phyloP scores from a whole-genome alignment of 805 yeast genomes.

The Kodamaea hsintzibuensis region DNA sequence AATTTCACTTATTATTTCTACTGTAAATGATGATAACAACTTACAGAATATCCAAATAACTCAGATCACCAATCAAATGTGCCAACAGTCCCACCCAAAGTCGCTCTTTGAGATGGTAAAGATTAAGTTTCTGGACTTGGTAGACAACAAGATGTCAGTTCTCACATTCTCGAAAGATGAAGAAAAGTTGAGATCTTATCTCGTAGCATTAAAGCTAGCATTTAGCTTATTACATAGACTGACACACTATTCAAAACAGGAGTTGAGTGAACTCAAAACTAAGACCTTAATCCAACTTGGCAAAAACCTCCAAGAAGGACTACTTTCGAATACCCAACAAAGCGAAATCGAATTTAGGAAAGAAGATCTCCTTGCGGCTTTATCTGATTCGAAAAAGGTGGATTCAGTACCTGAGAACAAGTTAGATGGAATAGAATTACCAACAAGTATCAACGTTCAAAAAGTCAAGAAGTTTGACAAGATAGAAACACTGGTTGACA shows the following conservation, averaged over 20 bases:
- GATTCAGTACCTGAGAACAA: constrained; percentile 17
- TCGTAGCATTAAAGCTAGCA: constrained; percentile 33
- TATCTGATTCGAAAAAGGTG: constrained; percentile 8
- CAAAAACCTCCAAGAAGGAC: not conserved
- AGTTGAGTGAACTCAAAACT: not conserved
- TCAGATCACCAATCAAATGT: constrained; percentile 1
- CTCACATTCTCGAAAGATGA: constrained; percentile 33
- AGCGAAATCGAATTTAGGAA: constrained; percentile 3
- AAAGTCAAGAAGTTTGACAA: constrained; percentile 21
- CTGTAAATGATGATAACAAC: not conserved
- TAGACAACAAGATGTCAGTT: constrained; percentile 25
- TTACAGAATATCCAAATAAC: constrained; percentile 10
- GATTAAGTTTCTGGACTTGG: constrained; percentile 25
- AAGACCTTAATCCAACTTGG: not conserved
- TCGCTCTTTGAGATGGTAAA: constrained; percentile 2
- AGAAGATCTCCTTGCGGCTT: constrained; percentile 13
- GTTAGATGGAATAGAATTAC: constrained; percentile 37
- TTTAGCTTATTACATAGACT: constrained; percentile 21
- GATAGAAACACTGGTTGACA: constrained; percentile 1
- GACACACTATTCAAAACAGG: constrained; percentile 6
- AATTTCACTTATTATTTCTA: constrained; percentile 22
- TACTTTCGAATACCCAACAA: not conserved
- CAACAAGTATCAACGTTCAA: constrained; percentile 36
- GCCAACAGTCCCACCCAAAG: not conserved
- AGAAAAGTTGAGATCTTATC: constrained; percentile 27